Evolutionary conservation across 192 early-diverging fungal genomes (phyloP).

Genomic region (Podila epigama): DNA sequence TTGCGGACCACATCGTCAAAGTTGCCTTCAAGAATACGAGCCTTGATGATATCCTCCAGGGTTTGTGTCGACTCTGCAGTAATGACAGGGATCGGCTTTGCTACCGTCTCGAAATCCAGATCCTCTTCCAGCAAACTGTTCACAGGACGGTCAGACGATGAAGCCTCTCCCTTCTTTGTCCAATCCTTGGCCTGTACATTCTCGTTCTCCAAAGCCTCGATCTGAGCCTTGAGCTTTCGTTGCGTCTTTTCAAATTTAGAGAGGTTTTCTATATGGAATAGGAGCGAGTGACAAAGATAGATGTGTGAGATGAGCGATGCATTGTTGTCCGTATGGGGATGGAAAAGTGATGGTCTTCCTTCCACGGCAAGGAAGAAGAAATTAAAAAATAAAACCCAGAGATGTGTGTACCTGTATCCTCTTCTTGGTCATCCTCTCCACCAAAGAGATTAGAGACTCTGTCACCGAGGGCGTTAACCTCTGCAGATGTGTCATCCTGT

Average conservation of each 20-base stretch:
- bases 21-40: slow-evolving; percentile 85
- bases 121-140: slow-evolving; percentile 96
- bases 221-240: slow-evolving; percentile 70
- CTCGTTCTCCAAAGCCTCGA: slow-evolving; percentile 86
- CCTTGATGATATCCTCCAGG: slow-evolving; percentile 94
- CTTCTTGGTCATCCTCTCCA: slow-evolving; percentile 61
- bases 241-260: slow-evolving; percentile 89
- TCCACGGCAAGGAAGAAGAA: background rate
- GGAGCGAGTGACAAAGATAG: background rate
- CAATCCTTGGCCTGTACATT: slow-evolving; percentile 86
- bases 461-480: slow-evolving; percentile 45
- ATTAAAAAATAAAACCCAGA: background rate
- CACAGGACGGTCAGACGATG: slow-evolving; percentile 79
- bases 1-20: slow-evolving; percentile 97
- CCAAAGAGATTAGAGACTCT: slow-evolving; percentile 66
- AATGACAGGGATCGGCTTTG: slow-evolving; percentile 93
- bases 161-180: slow-evolving; percentile 90
- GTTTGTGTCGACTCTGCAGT: slow-evolving; percentile 89
- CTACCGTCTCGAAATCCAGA: slow-evolving; percentile 88
- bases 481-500: slow-evolving; percentile 39
- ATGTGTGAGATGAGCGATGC: background rate
- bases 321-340: too few species aligned
- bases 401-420: slow-evolving; percentile 42
- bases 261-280: slow-evolving; percentile 39
- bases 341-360: too few species aligned